Evolutionary conservation across 352 stramenopile genomes (phyloP).

Genomic region (Phytophthora tubulina): DNA sequence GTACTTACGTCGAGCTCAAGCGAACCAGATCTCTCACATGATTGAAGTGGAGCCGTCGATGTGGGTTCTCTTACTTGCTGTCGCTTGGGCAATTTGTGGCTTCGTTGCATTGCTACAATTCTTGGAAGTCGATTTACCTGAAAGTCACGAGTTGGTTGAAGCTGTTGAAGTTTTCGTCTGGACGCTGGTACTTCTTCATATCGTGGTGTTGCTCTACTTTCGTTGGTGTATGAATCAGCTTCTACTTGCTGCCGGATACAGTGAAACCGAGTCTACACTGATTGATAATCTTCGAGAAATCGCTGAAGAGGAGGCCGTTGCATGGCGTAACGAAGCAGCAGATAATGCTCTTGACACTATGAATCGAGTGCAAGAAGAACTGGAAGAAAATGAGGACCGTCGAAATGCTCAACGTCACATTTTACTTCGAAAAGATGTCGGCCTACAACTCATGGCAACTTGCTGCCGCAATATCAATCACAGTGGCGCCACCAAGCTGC

Average conservation of each 20-base stretch:
- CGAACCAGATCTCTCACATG: slow-evolving; percentile 84
- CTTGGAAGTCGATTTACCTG: slow-evolving; percentile 19
- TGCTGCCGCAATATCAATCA: slow-evolving; percentile 36
- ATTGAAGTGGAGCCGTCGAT: slow-evolving; percentile 80
- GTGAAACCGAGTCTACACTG: slow-evolving; percentile 17
- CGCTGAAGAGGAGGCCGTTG: slow-evolving; percentile 29
- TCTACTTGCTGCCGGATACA: slow-evolving; percentile 44
- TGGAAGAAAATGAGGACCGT: slow-evolving; percentile 35
- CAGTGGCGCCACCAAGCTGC: slow-evolving; percentile 1
- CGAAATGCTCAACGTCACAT: slow-evolving; percentile 22
- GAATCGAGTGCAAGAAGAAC: slow-evolving; percentile 37
- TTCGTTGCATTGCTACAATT: slow-evolving; percentile 20
- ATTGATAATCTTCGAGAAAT: slow-evolving; percentile 21
- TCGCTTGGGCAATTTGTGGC: slow-evolving; percentile 55
- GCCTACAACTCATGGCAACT: slow-evolving; percentile 37
- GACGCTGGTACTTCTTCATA: slow-evolving; percentile 43
- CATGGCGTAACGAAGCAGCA: slow-evolving; percentile 34
- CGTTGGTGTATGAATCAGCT: slow-evolving; percentile 42
- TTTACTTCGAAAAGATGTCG: slow-evolving; percentile 30
- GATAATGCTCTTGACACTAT: slow-evolving; percentile 29
- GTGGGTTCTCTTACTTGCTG: slow-evolving; percentile 62
- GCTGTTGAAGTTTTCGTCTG: slow-evolving; percentile 49
- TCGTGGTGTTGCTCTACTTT: slow-evolving; percentile 54
- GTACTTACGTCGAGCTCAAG: slow-evolving; percentile 76
- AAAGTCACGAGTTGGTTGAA: slow-evolving; percentile 45